Evolutionary conservation across 1,284 basidiomycete genomes (phyloP), one percentile per base, ranked within the genome.

Genomic region (Boletus sp.): DNA sequence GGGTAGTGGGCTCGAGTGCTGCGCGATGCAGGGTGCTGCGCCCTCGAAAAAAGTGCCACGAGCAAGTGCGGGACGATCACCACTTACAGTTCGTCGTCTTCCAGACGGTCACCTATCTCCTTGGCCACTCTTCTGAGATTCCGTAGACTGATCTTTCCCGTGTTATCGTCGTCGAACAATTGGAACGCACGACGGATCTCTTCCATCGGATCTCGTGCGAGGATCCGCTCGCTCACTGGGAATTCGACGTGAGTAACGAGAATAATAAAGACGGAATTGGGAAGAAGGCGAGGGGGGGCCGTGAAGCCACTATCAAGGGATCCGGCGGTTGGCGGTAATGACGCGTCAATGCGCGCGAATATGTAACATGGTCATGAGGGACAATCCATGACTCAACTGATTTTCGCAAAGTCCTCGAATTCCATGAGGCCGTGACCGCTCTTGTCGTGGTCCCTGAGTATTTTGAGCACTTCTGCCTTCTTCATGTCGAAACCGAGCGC

Each of bases 401-500:
- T 95, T 81, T 93, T 93, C 53, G 93, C 90, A 74, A 99, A 99
- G 70, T 95, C 93, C 57, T 94, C 92, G 75, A 92, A 97, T 64
- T 94, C 92, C 88, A 99, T 96, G 63, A 97, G 77, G n/a, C 92
- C 91, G 65, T 93, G 90, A 2, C 91, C 92, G 8, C 86, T 86
- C 79, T 94, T 93, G 74, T 98, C 96, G 72, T 97, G 87, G 71
- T 98, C 97, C 49, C 95, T 82, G 62, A 99, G 80, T 52, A 99
- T 83, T 77, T 98, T 98, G 67, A 99, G 80, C 56, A 99, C 96
- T 77, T 99, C 97, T 1, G 94, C 93, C 80, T 99, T 99, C 81
- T 98, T 98, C 76, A 98, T 78, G 76, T 98, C 97, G 73, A 99
- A 99, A 1, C 97, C 97, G 51, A 99, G 80, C 6, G 97, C 97